Evolutionary conservation across 2,329 filamentous ascomycete species (phyloP), one percentile per base, ranked within the genome.

Genomic region (Aspergillus sp.): DNA sequence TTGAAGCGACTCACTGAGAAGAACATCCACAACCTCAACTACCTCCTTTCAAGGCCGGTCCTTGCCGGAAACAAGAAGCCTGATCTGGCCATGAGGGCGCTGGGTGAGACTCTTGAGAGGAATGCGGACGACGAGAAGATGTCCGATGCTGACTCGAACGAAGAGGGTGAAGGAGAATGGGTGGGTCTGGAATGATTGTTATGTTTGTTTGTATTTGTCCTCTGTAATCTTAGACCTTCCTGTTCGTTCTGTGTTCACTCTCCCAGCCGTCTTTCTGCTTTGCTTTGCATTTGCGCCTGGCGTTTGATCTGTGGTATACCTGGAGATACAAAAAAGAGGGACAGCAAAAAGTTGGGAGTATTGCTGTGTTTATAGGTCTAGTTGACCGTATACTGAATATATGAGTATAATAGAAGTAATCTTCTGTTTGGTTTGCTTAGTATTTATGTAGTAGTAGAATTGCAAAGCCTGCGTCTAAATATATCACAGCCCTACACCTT

Each of bases 1-100:
- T 85, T 98, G 63, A 87, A 91, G 74, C 86, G 87, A 66, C 78
- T 97, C 64, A 91, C 91, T 0, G 92, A 97, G 68, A 90, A 93
- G 74, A 98, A 97, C 70, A 83, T 90, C 54, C 96, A 96, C 78
- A 90, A 90, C 75, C 88, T 97, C 57, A 91, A 96, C 71, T 97
- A 96, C 71, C 80, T 97, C 32, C 78, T 90, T 3, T 80, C 80
- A 17, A 83, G 84, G 71, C 83, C 83, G 8, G 67, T 75, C 6
- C 70, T 77, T 8, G 64, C 71, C 57, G 64, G 71, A 62, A 66
- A 72, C 62, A 73, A 72, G 61, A 65, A 57, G 5, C 55, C 49
- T 17, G 60, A 39, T 60, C 66, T 57, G 64, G 60, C 48, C 67
- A 73, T 59, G 64, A 67, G 73, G 27, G 73, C 71, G 36, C 64